phyloP scores from a whole-genome alignment of 1,284 basidiomycete species.

The Naganishia sp. region DNA sequence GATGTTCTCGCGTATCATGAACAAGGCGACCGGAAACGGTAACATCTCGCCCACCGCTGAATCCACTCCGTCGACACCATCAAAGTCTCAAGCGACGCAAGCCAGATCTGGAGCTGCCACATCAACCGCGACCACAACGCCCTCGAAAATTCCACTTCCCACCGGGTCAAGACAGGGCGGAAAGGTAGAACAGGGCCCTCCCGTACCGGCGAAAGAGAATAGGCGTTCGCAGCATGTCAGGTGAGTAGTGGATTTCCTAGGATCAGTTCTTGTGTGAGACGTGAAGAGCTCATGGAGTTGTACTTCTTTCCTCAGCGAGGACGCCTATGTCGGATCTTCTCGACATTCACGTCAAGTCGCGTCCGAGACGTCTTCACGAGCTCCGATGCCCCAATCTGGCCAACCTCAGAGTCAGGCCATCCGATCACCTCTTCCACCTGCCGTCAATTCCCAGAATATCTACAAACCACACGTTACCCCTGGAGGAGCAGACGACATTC shows the following conservation, averaged over 20 bases:
- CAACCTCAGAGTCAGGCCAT: neutral
- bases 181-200: conserved; percentile 7
- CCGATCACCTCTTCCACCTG: conserved; percentile 17
- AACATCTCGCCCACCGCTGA: conserved; percentile 16
- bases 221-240: conserved; percentile 19
- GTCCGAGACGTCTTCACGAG: conserved; percentile 8
- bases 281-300: conserved; percentile 20
- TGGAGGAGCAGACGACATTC: conserved; percentile 46
- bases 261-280: neutral
- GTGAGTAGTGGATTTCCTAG: neutral
- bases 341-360: conserved; percentile 5
- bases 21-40: conserved; percentile 23
- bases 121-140: neutral
- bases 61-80: conserved; percentile 8
- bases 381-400: conserved; percentile 2
- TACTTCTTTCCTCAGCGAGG: conserved; percentile 11
- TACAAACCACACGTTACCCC: neutral
- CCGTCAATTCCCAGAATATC: conserved; percentile 8
- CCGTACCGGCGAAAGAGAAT: conserved; percentile 26
- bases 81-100: conserved; percentile 19
- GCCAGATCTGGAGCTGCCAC: conserved; percentile 7
- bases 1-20: conserved; percentile 28
- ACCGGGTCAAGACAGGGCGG: conserved; percentile 3
- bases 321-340: conserved; percentile 13
- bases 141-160: conserved; percentile 18